Percentiles rank a stretch among this genome's conserved stretches.
phyloP scores from a whole-genome alignment of 2,329 filamentous ascomycete genomes.

The Pestalotiopsis sp. region DNA sequence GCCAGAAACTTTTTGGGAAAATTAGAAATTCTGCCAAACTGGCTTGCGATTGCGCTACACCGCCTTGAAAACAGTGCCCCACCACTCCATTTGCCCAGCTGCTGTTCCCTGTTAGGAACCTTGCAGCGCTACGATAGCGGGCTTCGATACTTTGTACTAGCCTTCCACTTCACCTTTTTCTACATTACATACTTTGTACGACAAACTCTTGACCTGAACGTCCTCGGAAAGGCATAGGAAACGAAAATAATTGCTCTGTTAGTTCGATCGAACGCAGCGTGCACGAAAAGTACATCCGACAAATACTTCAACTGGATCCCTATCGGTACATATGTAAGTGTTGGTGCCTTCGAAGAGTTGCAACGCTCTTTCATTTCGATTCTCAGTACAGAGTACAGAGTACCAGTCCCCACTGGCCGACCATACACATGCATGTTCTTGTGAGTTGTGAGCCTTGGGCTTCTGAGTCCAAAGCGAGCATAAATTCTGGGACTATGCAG shows the following conservation, averaged over 20 bases:
- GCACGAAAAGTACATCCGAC: background rate
- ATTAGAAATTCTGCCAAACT: conserved; percentile 10
- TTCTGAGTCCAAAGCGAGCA: background rate
- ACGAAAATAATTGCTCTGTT: no score
- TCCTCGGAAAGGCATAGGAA: no score
- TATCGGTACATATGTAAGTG: background rate
- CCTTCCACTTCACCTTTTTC: no score
- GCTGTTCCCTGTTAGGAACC: background rate
- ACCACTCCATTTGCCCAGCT: background rate
- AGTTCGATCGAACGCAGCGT: no score
- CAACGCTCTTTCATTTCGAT: background rate
- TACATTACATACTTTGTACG: no score
- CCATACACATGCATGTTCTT: background rate
- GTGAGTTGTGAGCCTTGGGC: background rate
- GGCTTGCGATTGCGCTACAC: background rate
- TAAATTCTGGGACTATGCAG: background rate
- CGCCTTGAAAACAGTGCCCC: background rate
- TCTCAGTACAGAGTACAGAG: no score
- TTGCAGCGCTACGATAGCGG: no score
- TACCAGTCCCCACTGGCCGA: background rate
- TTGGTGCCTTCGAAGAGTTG: background rate
- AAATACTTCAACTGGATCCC: background rate
- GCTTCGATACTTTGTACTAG: no score
- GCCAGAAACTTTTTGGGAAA: conserved; percentile 11
- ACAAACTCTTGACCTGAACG: no score